These are phyloP conservation scores for Acanthochlamys bracteata DNA, from an alignment of 106 monocot genomes.

Conservation along the genomic window DNA sequence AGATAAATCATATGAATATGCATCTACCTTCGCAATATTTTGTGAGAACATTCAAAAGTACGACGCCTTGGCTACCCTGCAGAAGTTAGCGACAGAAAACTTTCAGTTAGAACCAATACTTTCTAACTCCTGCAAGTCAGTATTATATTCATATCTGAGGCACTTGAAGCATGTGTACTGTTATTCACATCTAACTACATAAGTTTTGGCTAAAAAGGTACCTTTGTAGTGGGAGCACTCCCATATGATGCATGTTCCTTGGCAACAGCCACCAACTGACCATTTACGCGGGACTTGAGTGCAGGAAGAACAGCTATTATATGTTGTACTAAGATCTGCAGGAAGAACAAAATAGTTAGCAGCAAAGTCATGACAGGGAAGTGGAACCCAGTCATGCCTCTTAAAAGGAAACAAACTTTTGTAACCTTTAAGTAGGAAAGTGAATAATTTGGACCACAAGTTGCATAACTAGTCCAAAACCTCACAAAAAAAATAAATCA, in stretches of 20 bases:
- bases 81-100: not conserved
- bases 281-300: conserved; percentile 87
- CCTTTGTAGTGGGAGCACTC: conserved; percentile 87
- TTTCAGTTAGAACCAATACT: not conserved
- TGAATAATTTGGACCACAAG: not conserved
- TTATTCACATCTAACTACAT: too few relatives aligned
- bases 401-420: not conserved
- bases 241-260: conserved; percentile 96
- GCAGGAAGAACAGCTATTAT: conserved; percentile 83
- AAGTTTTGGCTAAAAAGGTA: conserved; percentile 13
- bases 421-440: not conserved
- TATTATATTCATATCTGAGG: too few relatives aligned
- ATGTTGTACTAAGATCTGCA: conserved; percentile 92
- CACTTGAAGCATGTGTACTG: too few relatives aligned
- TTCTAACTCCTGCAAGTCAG: not conserved
- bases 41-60: conserved; percentile 63
- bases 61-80: conserved; percentile 75
- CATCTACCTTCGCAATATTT: conserved; percentile 77
- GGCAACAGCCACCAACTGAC: conserved; percentile 79
- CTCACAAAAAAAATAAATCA: not conserved
- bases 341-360: not conserved
- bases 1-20: not conserved
- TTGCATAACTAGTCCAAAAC: not conserved
- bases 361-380: not conserved
- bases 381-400: not conserved